phyloP scores from a whole-genome alignment of 345 rosid genomes.

The Boechera divaricarpa region DNA sequence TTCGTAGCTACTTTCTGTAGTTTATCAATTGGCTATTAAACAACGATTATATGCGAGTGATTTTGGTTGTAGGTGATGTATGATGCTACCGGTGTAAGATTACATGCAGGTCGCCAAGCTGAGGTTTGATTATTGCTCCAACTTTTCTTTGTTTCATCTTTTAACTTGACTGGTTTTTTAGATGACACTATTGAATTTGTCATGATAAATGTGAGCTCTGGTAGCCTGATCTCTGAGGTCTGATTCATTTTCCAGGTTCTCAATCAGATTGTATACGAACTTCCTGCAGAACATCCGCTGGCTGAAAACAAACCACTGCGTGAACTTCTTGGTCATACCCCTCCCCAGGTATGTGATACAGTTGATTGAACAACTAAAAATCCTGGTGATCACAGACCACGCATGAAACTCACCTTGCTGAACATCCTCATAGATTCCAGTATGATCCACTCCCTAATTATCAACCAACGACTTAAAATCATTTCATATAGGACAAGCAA shows the following conservation, averaged over 20 bases:
- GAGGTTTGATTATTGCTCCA: slow-evolving; percentile 56
- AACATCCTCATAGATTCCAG: not conserved
- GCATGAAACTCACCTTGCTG: not conserved
- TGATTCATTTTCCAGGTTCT: slow-evolving; percentile 59
- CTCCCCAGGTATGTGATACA: slow-evolving; percentile 65
- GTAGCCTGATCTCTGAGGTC: slow-evolving; percentile 1
- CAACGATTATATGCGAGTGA: not conserved
- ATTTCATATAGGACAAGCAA: not conserved
- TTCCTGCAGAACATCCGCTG: slow-evolving; percentile 92
- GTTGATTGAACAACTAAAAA: not conserved
- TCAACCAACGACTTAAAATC: not conserved
- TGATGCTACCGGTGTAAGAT: slow-evolving; percentile 89
- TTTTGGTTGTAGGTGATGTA: slow-evolving; percentile 65
- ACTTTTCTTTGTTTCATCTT: not conserved
- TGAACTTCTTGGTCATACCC: slow-evolving; percentile 93
- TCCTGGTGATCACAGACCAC: not conserved
- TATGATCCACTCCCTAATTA: not conserved
- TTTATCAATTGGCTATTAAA: not conserved
- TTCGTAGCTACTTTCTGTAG: not conserved
- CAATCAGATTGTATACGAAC: slow-evolving; percentile 89
- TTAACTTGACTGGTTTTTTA: not conserved
- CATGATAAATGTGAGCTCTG: slow-evolving; percentile 7
- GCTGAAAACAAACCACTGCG: slow-evolving; percentile 86
- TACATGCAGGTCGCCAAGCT: slow-evolving; percentile 95
- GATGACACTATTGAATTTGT: not conserved